Percentiles rank a stretch among this genome's conserved stretches.
Conservation (phyloP, 192 early-diverging fungal species). For the Gigaspora rosea region DNA sequence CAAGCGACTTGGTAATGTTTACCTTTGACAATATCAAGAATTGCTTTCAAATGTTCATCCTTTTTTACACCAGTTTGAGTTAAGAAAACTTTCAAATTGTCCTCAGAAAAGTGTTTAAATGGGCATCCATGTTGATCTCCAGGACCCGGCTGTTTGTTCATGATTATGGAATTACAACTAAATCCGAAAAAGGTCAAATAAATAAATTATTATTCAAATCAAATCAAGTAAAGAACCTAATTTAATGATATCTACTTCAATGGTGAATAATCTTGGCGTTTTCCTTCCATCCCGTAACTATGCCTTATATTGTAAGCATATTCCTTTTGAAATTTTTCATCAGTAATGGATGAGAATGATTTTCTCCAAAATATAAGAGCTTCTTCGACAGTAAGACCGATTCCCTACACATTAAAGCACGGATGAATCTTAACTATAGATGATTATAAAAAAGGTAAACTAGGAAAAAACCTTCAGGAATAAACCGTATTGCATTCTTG, state of each 20-base stretch:
- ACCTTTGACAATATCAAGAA: conserved; percentile 63
- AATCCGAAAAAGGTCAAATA: background rate
- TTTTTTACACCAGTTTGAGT: conserved; percentile 52
- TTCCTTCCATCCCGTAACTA: conserved; percentile 95
- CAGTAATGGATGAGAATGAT: conserved; percentile 77
- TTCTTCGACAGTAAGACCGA: conserved; percentile 86
- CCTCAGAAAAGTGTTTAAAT: conserved; percentile 77
- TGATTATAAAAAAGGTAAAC: background rate
- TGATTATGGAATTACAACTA: conserved; percentile 89
- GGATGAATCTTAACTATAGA: background rate
- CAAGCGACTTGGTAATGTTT: conserved; percentile 95
- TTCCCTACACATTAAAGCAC: conserved; percentile 50
- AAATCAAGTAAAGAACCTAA: background rate
- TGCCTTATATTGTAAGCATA: conserved; percentile 96
- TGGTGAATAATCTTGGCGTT: conserved; percentile 74
- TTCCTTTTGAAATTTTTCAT: conserved; percentile 90
- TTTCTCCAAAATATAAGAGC: conserved; percentile 90
- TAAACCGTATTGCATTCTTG: conserved; percentile 88
- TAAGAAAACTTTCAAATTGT: conserved; percentile 66
- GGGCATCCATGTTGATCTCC: conserved; percentile 96
- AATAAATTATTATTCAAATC: background rate
- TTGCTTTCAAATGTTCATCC: conserved; percentile 63
- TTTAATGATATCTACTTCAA: conserved; percentile 52
- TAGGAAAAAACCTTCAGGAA: conserved; percentile 75
- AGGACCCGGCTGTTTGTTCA: conserved; percentile 69